Evolutionary conservation across 2,329 filamentous ascomycete genomes (phyloP).

Genomic region (Fusarium circinatum): DNA sequence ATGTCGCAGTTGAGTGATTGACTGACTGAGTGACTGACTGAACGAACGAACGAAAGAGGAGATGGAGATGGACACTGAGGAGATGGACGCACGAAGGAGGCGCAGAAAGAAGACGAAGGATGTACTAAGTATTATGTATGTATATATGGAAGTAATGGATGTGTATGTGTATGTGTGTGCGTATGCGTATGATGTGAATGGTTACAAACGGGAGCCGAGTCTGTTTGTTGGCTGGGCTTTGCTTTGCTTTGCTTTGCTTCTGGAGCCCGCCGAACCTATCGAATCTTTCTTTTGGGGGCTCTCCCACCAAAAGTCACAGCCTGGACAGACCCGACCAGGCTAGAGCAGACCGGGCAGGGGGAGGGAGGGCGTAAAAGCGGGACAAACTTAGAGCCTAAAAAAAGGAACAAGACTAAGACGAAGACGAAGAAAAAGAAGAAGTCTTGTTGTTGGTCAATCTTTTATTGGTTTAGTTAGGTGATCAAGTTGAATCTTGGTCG

Average conservation of each 20-base stretch:
- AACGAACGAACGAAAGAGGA: not conserved
- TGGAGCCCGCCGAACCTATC: slow-evolving; percentile 35
- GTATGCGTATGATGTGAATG: not conserved
- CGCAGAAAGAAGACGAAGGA: slow-evolving; percentile 5
- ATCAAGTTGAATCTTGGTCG: not conserved
- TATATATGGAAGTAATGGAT: not conserved
- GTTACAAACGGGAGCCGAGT: slow-evolving; percentile 20
- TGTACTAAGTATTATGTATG: slow-evolving; percentile 6
- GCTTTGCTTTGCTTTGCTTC: not conserved
- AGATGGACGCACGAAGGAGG: slow-evolving; percentile 22
- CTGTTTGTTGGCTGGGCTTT: slow-evolving; percentile 3
- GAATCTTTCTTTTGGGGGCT: slow-evolving; percentile 21
- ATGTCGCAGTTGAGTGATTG: not conserved
- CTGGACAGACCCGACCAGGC: not conserved
- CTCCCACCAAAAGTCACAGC: slow-evolving; percentile 7
- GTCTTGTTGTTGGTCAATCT: not conserved
- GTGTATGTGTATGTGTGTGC: not conserved
- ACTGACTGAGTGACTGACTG: not conserved
- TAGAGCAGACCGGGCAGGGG: slow-evolving; percentile 21
- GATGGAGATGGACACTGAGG: not conserved
- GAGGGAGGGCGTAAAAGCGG: slow-evolving; percentile 32
- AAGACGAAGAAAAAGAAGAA: not conserved
- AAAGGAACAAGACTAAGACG: not conserved
- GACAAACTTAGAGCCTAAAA: slow-evolving; percentile 29
- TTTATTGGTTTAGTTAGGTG: not conserved